Base-by-base conservation (phyloP, 2,329 filamentous ascomycete species). In the Neofusicoccum umdonicola region DNA sequence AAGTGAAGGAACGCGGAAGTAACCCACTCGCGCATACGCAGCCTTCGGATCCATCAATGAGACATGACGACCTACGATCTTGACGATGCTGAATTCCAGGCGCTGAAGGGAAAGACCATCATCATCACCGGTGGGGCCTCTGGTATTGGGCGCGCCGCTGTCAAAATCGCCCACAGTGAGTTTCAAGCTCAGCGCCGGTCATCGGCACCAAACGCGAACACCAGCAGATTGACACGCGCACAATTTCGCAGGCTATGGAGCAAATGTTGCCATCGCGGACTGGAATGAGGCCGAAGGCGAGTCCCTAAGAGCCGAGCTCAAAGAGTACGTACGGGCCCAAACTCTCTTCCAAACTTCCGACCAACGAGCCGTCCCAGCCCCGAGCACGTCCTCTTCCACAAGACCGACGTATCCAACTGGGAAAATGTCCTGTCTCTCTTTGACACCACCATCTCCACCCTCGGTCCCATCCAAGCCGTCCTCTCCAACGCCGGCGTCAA, bases 41-140 rank as follows among this genome's bases (percentile, higher is more conserved):
- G 35, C 12, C 11, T 3, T 22, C 22, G 13, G 13, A 35, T 34
- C 15, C 6, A 2, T 3, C 5, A 31, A 37, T 3, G 13, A 19
- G 37, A 31, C 11, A 62, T 62, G 58, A 50, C 58, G 31, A 62
- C 58, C 1, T 62, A 62, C 45, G 11, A 48, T 17, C 44, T 62
- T 17, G 34, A 48, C 4, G 58, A 62, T 19, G 12, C 57, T 9
- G 58, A 62, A 11, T 62, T 62, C 27, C 6, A 48, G 34, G 45
- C 62, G 3, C 63, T 71, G 34, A 65, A 67, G 37, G 68, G 66
- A 8, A 68, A 68, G 62, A 68, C 69, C 13, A 66, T 71, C 2
- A 65, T 71, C 4, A 57, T 71, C n/a, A 71, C 70, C 5, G 70
- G 70, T 50, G 69, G 68, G 11, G 70, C 68, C 9, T 69, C 67